These are phyloP conservation scores for Eucalyptus lansdowneana DNA, from an alignment of 345 rosid species.

Conservation along the genomic window DNA sequence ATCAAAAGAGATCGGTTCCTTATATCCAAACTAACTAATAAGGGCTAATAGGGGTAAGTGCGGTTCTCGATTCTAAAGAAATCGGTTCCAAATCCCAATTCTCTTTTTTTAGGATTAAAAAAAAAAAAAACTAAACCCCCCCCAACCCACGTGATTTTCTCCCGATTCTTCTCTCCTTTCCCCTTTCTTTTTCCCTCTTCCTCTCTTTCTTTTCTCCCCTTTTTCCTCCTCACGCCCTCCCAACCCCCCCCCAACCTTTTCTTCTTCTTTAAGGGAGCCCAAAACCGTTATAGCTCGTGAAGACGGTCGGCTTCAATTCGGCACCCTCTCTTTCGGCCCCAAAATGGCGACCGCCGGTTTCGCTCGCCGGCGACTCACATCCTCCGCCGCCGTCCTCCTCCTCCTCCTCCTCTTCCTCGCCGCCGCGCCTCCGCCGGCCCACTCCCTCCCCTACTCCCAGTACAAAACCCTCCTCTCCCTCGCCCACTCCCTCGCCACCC, in stretches of 20 bases:
- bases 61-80: too few species aligned
- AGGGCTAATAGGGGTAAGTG: too few species aligned
- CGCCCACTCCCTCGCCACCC: conserved; percentile 56
- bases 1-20: too few species aligned
- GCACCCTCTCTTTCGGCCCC: neutral
- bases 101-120: too few species aligned
- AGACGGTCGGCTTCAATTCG: neutral
- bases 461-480: conserved; percentile 38
- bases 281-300: neutral
- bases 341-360: conserved; percentile 17
- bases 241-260: accelerated
- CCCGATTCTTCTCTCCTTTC: too few species aligned
- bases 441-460: conserved; percentile 20
- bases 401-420: conserved; percentile 5
- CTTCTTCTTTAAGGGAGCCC: neutral
- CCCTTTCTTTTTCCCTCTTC: too few species aligned
- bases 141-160: too few species aligned
- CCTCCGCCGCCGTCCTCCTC: neutral
- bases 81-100: too few species aligned
- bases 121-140: too few species aligned
- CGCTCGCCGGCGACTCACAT: neutral
- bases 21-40: too few species aligned
- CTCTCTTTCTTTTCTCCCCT: too few species aligned
- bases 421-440: conserved; percentile 7
- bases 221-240: too few species aligned